Evolutionary conservation across 169 alveolate genomes (phyloP).

Genomic region (Plasmodium inui): DNA sequence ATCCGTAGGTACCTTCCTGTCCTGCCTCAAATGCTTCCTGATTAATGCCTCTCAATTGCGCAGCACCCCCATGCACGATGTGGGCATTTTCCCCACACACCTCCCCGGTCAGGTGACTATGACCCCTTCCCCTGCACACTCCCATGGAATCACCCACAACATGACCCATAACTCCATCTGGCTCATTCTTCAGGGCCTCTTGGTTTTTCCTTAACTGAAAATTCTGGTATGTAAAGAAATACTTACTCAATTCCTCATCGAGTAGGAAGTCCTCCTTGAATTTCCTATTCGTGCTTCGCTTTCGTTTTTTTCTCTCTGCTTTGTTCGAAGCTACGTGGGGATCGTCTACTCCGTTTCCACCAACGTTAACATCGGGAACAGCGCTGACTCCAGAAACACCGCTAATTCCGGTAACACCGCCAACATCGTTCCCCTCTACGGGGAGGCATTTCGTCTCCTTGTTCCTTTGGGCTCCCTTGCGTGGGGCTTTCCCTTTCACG

Average conservation of each 20-base stretch:
- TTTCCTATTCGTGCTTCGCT: not conserved
- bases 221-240: constrained; percentile 3
- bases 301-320: not conserved
- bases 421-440: not conserved
- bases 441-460: constrained; percentile 3
- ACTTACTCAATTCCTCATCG: not conserved
- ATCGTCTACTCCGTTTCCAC: not conserved
- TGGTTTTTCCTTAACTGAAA: not conserved
- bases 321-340: not conserved
- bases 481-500: not conserved
- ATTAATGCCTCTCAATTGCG: not conserved
- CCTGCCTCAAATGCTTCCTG: not conserved
- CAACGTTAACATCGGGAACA: not conserved
- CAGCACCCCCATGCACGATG: not conserved
- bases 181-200: not conserved
- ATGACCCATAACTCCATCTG: not conserved
- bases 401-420: not conserved
- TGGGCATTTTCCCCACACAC: not conserved
- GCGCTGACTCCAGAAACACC: not conserved
- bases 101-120: not conserved
- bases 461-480: not conserved
- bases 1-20: not conserved
- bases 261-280: not conserved
- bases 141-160: not conserved
- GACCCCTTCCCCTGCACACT: not conserved